Conservation (phyloP, 1,139 yeast genomes). For the Candida freyschussii region DNA sequence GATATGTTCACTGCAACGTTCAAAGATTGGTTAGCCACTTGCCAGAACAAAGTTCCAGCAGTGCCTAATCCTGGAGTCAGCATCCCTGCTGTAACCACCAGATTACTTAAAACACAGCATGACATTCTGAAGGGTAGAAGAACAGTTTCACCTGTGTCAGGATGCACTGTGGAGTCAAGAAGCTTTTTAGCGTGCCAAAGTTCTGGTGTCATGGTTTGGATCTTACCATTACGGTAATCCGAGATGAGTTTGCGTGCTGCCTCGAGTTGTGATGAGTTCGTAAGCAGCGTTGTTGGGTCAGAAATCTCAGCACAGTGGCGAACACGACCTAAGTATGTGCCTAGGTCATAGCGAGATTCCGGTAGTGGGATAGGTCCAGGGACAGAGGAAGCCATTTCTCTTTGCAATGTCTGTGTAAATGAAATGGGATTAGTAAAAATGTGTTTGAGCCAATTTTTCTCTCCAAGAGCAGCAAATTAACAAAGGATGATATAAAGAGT, state of each 20-base stretch:
- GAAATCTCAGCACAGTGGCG: constrained; percentile 89
- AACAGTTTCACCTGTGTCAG: constrained; percentile 93
- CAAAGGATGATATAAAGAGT: too few relatives aligned
- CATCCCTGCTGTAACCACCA: constrained; percentile 97
- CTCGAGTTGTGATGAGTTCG: constrained; percentile 58
- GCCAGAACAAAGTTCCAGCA: constrained; percentile 93
- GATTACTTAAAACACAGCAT: constrained; percentile 84
- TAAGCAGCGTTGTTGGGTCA: constrained; percentile 85
- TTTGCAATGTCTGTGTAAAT: too few relatives aligned
- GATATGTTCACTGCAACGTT: constrained; percentile 97
- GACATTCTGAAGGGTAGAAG: constrained; percentile 95
- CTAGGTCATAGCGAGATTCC: constrained; percentile 68
- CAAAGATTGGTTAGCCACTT: constrained; percentile 90
- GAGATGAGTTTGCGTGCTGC: constrained; percentile 61
- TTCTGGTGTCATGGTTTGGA: constrained; percentile 61
- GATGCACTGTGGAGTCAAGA: constrained; percentile 85
- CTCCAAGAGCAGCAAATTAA: too few relatives aligned
- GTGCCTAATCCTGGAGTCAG: constrained; percentile 89
- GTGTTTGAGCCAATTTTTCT: too few relatives aligned
- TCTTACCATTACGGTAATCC: constrained; percentile 67
- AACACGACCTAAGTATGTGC: constrained; percentile 89
- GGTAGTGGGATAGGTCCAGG: constrained; percentile 80
- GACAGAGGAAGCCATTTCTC: constrained; percentile 76
- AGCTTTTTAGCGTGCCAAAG: constrained; percentile 87
- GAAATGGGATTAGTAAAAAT: too few relatives aligned